These are phyloP conservation scores for Inga laurina DNA, from an alignment of 306 rosid species.

Conservation along the genomic window DNA sequence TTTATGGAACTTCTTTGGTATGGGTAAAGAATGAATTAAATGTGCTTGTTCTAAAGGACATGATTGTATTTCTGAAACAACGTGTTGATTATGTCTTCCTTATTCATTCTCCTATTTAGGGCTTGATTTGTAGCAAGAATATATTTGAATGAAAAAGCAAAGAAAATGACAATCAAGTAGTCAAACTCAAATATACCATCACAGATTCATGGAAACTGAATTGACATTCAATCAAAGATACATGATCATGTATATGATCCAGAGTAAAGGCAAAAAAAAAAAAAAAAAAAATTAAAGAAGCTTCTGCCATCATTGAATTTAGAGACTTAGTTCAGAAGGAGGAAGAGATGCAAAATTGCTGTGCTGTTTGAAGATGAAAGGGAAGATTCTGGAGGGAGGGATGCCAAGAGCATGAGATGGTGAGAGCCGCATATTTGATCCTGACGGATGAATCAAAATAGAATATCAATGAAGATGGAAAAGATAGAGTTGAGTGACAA, in stretches of 20 bases:
- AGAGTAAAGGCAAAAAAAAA: neutral
- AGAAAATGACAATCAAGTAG: neutral
- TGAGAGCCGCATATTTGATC: neutral
- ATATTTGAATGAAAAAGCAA: neutral
- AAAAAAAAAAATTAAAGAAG: neutral
- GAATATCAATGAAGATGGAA: neutral
- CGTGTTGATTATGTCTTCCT: neutral
- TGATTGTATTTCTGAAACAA: neutral
- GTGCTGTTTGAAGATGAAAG: neutral
- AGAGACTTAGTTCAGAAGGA: neutral
- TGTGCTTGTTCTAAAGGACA: constrained; percentile 9
- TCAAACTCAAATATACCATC: neutral
- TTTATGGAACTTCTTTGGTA: constrained; percentile 13
- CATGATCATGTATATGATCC: neutral
- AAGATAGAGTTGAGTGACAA: neutral
- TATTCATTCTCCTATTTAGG: neutral
- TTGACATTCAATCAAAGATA: neutral
- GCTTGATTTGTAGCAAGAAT: neutral
- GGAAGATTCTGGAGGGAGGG: neutral
- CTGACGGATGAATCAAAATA: neutral
- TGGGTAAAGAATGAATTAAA: constrained; percentile 17
- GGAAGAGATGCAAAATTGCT: neutral
- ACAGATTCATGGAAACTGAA: neutral
- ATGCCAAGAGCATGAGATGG: neutral
- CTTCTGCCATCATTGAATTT: neutral